Conservation (phyloP, 768 basidiomycete species). For the Crepidotus variabilis region DNA sequence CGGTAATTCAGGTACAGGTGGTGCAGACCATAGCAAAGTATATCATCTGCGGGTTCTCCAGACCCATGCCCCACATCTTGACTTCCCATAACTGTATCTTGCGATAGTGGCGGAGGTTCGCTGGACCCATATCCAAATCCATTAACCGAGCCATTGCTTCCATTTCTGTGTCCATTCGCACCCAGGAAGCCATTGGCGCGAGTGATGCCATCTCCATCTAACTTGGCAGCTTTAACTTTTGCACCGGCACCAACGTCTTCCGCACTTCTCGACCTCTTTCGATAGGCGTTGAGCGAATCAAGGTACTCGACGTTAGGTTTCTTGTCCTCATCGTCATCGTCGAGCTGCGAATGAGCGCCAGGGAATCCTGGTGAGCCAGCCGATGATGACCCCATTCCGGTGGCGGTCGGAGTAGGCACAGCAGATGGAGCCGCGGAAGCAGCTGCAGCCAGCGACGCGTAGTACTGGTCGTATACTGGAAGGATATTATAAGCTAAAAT, state of each 20-base stretch:
- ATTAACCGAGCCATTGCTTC: slow-evolving; percentile 16
- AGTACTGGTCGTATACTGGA: slow-evolving; percentile 78
- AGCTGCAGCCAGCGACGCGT: slow-evolving; percentile 70
- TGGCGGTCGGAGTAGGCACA: slow-evolving; percentile 58
- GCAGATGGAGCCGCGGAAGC: slow-evolving; percentile 49
- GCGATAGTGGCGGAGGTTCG: slow-evolving; percentile 3
- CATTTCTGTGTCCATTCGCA: slow-evolving; percentile 11
- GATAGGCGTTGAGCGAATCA: slow-evolving; percentile 66
- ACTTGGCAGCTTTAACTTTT: slow-evolving; percentile 42
- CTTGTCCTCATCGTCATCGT: slow-evolving; percentile 58
- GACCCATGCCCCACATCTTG: slow-evolving; percentile 11
- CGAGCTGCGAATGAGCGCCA: slow-evolving; percentile 17
- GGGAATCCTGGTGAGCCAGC: slow-evolving; percentile 48
- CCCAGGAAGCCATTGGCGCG: slow-evolving; percentile 17
- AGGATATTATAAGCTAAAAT: neutral
- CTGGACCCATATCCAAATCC: slow-evolving; percentile 12
- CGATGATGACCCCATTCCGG: slow-evolving; percentile 30
- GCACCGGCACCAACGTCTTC: slow-evolving; percentile 49
- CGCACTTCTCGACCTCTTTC: slow-evolving; percentile 67
- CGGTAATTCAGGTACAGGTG: slow-evolving; percentile 1
- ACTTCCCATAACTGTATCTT: slow-evolving; percentile 17
- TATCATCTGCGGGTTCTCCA: slow-evolving; percentile 42
- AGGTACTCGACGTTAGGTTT: slow-evolving; percentile 66
- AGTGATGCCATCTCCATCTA: slow-evolving; percentile 15
- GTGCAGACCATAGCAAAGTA: slow-evolving; percentile 62